Evolutionary conservation across 169 alveolate genomes (phyloP), one percentile per base, ranked within the genome.

Genomic region (Eimeria sp.): DNA sequence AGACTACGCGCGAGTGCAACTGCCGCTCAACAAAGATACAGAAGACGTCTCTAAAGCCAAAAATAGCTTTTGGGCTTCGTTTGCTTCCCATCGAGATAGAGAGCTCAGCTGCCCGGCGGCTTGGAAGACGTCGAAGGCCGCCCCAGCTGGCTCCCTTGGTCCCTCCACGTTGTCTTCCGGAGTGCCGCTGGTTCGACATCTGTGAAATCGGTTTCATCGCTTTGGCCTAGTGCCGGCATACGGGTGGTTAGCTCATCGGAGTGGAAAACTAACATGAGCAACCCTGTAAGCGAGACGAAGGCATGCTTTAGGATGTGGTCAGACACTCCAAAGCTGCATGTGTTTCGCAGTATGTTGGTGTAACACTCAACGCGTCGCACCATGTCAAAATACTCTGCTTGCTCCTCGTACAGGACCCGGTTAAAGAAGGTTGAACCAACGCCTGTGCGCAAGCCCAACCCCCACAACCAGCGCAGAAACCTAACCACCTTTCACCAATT

Each of bases 371-470:
- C 99, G 90, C 98, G 98, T 16, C 98, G 97, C 58, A 99, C 97
- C 99, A 98, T 98, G 94, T 98, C 98, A 71, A 98, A 97, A 95
- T 99, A 99, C 95, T 98, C 99, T 20, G 99, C 98, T 58, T 98
- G 99, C 96, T 98, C 99, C 74, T 98, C 98, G 85, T 97, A 97
- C 87, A 99, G 97, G 18, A 98, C 98, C 88, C 98, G 96, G 97
- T 98, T 98, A 68, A 98, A 98, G 89, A 98, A 97, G 37, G 97
- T 95, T 14, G 98, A 96, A 25, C 98, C 99, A n/a, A 97, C 97
- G 74, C 99, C 99, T 96, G 97, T 97, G 97, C 98, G 98, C 56
- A 74, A 74, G 46, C 43, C 37, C 25, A 74, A 40, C 33, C 43
- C 74, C 43, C 74, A 13, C 40, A 25, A 9, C 40, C 74, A 64